Conservation (phyloP, 768 basidiomycete species). For the Trametes gibbosa region DNA sequence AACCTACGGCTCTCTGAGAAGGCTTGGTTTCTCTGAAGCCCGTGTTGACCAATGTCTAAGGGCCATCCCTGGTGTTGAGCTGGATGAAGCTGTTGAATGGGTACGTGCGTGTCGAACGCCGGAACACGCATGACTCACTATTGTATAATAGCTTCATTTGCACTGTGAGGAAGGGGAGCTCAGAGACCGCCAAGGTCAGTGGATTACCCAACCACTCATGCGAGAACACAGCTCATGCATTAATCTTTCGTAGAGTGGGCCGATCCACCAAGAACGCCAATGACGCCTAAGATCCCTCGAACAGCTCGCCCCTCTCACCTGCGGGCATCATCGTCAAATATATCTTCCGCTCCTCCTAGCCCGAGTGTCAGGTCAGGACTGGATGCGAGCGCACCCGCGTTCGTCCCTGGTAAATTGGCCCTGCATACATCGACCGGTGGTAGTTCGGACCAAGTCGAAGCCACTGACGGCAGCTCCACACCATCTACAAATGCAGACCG, state of each 20-base stretch:
- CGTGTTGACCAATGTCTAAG: slow-evolving; percentile 71
- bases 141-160: slow-evolving; percentile 51
- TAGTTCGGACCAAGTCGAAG: background rate
- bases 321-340: background rate
- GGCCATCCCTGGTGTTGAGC: slow-evolving; percentile 59
- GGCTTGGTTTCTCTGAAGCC: slow-evolving; percentile 71
- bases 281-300: slow-evolving; percentile 8
- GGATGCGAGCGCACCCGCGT: slow-evolving; percentile 40
- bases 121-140: background rate
- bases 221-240: background rate
- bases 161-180: slow-evolving; percentile 64
- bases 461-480: background rate
- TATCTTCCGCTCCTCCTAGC: slow-evolving; percentile 1
- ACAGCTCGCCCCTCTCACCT: slow-evolving; percentile 14
- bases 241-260: background rate
- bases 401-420: slow-evolving; percentile 32
- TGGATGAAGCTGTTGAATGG: slow-evolving; percentile 94
- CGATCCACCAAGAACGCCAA: slow-evolving; percentile 11
- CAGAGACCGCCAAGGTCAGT: slow-evolving; percentile 36
- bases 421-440: background rate
- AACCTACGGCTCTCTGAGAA: slow-evolving; percentile 76
- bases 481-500: background rate
- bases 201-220: background rate
- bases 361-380: slow-evolving; percentile 20
- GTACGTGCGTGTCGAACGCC: slow-evolving; percentile 40